Conservation (phyloP, 2,329 filamentous ascomycete genomes). For the Arthrobotrys sinensis region DNA sequence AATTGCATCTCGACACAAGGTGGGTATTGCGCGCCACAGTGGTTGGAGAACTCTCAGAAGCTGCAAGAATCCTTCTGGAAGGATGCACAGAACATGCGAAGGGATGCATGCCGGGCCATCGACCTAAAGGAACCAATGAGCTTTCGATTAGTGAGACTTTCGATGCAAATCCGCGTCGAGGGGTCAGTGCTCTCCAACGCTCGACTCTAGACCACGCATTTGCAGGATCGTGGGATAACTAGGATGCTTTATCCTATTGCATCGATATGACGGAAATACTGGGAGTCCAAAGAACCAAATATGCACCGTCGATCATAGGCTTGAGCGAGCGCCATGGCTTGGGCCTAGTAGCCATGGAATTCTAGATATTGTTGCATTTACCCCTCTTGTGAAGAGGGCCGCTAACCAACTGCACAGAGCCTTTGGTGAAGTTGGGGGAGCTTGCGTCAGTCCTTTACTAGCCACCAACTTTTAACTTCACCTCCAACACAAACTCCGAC, state of each 20-base stretch:
- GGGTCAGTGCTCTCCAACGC: conserved; percentile 51
- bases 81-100: conserved; percentile 55
- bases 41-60: conserved; percentile 23
- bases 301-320: conserved; percentile 60
- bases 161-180: neutral
- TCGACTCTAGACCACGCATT: conserved; percentile 23
- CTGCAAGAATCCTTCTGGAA: conserved; percentile 60
- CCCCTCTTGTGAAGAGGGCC: conserved; percentile 18
- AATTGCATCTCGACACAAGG: conserved; percentile 47
- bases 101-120: conserved; percentile 8
- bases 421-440: conserved; percentile 25
- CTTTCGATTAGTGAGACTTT: conserved; percentile 19
- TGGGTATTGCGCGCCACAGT: conserved; percentile 46
- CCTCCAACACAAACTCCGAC: conserved; percentile 31
- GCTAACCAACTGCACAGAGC: neutral
- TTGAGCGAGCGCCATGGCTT: conserved; percentile 52
- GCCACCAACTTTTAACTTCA: conserved; percentile 48
- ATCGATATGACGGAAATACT: conserved; percentile 60
- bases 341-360: conserved; percentile 30
- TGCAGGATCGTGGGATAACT: conserved; percentile 18
- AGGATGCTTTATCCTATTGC: conserved; percentile 60
- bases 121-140: conserved; percentile 26
- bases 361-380: conserved; percentile 37
- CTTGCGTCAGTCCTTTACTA: conserved; percentile 42
- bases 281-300: conserved; percentile 39